Conservation (phyloP, 176 grass and related monocot species). For the Microstegium vimineum region DNA sequence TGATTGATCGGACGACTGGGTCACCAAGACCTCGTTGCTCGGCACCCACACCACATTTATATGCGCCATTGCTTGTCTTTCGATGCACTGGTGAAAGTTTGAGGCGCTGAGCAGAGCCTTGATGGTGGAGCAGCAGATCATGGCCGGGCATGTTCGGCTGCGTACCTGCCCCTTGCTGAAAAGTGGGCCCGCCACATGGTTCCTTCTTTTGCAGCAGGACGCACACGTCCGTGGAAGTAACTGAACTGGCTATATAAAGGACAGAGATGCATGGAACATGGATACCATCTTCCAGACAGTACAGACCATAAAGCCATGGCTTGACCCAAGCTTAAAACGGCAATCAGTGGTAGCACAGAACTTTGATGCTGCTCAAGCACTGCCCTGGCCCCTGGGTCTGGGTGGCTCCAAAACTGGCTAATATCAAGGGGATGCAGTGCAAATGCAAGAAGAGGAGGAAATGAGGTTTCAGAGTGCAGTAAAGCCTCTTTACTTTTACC, state of each 20-base stretch:
- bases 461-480: not conserved
- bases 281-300: not conserved
- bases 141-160: no score
- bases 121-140: not conserved
- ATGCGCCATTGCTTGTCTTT: not conserved
- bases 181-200: not conserved
- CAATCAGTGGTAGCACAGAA: not conserved
- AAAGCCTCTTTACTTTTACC: not conserved
- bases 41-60: not conserved
- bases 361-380: not conserved
- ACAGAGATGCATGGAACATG: not conserved
- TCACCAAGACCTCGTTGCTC: not conserved
- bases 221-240: conserved; percentile 5
- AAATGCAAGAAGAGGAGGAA: not conserved
- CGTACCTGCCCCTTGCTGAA: no score
- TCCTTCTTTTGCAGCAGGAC: no score
- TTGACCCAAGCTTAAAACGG: not conserved
- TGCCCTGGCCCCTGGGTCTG: no score
- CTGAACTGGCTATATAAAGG: not conserved
- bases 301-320: not conserved
- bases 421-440: not conserved
- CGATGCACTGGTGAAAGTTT: not conserved
- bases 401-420: not conserved
- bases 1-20: not conserved
- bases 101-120: not conserved